Evolutionary conservation across 371 early-diverging fungal genomes (phyloP).

Genomic region (Mucor piriformis): DNA sequence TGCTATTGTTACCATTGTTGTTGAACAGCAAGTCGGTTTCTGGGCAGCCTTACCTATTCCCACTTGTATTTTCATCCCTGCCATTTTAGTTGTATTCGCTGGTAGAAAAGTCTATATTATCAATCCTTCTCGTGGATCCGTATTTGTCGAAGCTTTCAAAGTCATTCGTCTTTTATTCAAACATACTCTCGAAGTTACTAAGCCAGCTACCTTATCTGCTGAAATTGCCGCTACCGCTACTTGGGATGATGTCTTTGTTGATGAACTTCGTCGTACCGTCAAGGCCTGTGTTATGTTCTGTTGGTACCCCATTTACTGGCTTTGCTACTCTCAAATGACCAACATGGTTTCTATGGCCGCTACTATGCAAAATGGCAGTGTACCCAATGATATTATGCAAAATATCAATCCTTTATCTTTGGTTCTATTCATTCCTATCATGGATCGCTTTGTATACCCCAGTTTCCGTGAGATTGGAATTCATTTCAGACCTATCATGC

Average conservation of each 20-base stretch:
- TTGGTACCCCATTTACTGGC: constrained; percentile 82
- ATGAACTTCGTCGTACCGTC: constrained; percentile 67
- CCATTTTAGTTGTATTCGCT: constrained; percentile 59
- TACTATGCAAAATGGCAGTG: constrained; percentile 70
- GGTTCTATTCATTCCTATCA: constrained; percentile 72
- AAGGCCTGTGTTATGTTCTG: constrained; percentile 74
- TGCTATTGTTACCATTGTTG: constrained; percentile 60
- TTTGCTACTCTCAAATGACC: constrained; percentile 74
- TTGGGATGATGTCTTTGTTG: constrained; percentile 78
- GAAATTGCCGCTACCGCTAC: constrained; percentile 37
- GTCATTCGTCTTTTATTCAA: constrained; percentile 33
- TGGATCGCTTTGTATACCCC: constrained; percentile 73
- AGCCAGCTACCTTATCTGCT: constrained; percentile 33
- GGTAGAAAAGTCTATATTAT: constrained; percentile 64
- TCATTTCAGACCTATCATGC: constrained; percentile 67
- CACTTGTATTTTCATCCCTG: constrained; percentile 66
- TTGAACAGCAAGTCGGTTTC: constrained; percentile 59
- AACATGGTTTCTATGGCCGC: constrained; percentile 76
- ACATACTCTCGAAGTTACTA: constrained; percentile 43
- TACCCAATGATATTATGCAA: constrained; percentile 67
- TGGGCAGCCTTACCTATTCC: constrained; percentile 75
- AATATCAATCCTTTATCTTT: constrained; percentile 69
- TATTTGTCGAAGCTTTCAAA: constrained; percentile 48
- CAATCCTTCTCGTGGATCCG: constrained; percentile 64
- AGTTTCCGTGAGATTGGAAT: constrained; percentile 64